Conservation (phyloP, 2,329 filamentous ascomycete species). For the Pestalotiopsis sp. region DNA sequence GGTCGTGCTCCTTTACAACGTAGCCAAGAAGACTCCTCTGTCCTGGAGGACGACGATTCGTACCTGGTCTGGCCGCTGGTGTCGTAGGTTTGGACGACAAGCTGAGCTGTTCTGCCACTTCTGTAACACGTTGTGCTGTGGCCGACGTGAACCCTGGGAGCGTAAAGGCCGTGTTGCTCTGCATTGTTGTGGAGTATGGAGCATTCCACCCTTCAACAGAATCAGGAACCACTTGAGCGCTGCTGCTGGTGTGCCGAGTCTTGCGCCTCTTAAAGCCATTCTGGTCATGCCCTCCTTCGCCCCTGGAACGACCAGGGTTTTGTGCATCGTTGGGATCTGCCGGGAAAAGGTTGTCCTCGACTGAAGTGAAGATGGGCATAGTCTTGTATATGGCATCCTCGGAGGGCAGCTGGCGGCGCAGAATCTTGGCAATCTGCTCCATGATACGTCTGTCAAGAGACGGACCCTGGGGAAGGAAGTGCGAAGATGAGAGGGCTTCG, state of each 20-base stretch:
- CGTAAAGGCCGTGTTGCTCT: constrained; percentile 57
- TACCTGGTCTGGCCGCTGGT: constrained; percentile 15
- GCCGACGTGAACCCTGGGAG: constrained; percentile 66
- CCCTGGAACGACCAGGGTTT: constrained; percentile 25
- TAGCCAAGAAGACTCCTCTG: constrained; percentile 32
- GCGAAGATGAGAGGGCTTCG: constrained; percentile 36
- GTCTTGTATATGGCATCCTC: constrained; percentile 53
- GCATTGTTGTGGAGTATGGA: constrained; percentile 62
- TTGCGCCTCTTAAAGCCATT: constrained; percentile 29
- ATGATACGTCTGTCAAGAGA: constrained; percentile 64
- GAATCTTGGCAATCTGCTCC: constrained; percentile 68
- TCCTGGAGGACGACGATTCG: constrained; percentile 22
- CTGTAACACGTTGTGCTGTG: constrained; percentile 49
- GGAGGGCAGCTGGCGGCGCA: constrained; percentile 62
- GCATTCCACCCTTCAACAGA: constrained; percentile 33
- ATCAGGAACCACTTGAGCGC: constrained; percentile 38
- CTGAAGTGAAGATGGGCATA: constrained; percentile 52
- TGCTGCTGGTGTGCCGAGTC: constrained; percentile 28
- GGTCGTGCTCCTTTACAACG: constrained; percentile 30
- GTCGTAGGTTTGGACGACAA: constrained; percentile 22
- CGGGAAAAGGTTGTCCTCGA: constrained; percentile 70
- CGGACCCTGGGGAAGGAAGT: constrained; percentile 60
- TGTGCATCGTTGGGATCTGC: constrained; percentile 55
- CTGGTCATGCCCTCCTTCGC: constrained; percentile 11
- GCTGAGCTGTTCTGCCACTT: constrained; percentile 35